Evolutionary conservation across 1,284 basidiomycete species (phyloP), one percentile per base, ranked within the genome.

Genomic region (Leccinum pachyderme): DNA sequence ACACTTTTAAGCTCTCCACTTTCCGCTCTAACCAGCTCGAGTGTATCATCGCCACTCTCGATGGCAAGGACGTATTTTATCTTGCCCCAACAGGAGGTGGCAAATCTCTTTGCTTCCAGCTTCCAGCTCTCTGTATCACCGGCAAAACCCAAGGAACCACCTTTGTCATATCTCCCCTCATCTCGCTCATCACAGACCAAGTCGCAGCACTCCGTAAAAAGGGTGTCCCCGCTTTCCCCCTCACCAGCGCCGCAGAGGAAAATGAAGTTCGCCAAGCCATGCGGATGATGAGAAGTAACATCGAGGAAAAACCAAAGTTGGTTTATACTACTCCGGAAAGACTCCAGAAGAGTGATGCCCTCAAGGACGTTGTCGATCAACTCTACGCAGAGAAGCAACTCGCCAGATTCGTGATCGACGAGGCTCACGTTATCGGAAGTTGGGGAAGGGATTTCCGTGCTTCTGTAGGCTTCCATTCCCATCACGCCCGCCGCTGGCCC

Each of bases 41-140:
- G 65, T 94, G 92, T 0, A 92, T 98, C 63, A 82, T 86, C 49
- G 88, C 87, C 3, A 87, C 91, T 0, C 77, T 99, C 69, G 76
- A 79, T 1, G 94, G 90, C 3, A 81, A 79, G 48, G 95, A 99
- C 66, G 93, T 95, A 12, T 95, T 98, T 62, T 92, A 98, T 18
- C 80, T 99, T 6, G 96, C 98, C 86, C 96, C 97, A 0, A 99
- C 96, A 0, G 96, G 96, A 28, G 96, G 95, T 6, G 96, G 95
- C 1, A 98, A 98, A 75, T 89, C 86, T 63, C 75, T 95, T 43
- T 93, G 90, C 61, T 95, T 84, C 64, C 87, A 90, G 65, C 81
- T 98, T 0, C 96, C 96, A 0, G 95, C 95, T 2, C 79, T 97
- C 22, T 89, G 94, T 65, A 76, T 78, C 35, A 74, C 74, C 1